Conservation (phyloP, 2,329 filamentous ascomycete genomes). For the Neopestalotiopsis sp. region DNA sequence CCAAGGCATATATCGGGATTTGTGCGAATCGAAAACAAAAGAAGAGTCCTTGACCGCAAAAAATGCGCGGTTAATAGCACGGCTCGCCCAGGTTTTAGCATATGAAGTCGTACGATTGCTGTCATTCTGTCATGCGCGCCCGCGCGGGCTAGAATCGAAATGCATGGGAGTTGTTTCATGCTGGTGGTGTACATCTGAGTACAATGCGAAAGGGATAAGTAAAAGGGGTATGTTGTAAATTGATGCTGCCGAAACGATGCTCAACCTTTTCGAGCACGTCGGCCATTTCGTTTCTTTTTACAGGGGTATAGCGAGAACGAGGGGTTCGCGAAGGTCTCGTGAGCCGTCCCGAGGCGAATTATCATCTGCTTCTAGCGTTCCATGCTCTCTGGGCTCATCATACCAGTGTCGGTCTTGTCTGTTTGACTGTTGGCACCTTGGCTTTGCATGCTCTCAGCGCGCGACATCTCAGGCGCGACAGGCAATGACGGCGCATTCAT, state of each 20-base stretch:
- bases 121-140: not conserved
- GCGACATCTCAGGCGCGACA: constrained; percentile 59
- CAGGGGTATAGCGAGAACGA: not conserved
- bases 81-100: not conserved
- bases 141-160: not conserved
- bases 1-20: not conserved
- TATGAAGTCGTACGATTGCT: not conserved
- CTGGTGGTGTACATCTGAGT: not conserved
- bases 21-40: constrained; percentile 3
- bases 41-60: not conserved
- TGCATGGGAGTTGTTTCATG: not conserved
- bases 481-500: constrained; percentile 44
- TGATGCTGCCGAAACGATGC: not conserved
- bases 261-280: not conserved
- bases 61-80: not conserved
- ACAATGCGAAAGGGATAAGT: not conserved
- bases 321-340: constrained; percentile 16
- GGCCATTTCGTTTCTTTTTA: not conserved
- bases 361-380: constrained; percentile 43
- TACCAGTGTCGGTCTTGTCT: constrained; percentile 73
- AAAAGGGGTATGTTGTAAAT: not conserved
- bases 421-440: constrained; percentile 66
- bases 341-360: constrained; percentile 19
- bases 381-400: constrained; percentile 87
- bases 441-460: constrained; percentile 54